phyloP scores from a whole-genome alignment of 2,329 filamentous ascomycete genomes.

The Botryotinia calthae region DNA sequence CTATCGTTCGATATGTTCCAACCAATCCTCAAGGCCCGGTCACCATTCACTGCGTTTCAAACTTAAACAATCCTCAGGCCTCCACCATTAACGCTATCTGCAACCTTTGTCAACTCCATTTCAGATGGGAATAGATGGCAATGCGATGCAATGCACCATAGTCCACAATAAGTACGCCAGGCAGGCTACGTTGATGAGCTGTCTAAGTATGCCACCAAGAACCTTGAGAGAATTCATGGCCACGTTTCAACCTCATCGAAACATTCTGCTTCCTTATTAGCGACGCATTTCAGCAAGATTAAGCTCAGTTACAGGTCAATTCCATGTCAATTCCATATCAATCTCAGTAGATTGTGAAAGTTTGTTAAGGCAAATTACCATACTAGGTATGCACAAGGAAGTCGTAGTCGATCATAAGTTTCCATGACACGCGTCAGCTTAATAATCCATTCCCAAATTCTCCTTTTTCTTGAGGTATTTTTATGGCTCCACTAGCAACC shows the following conservation, averaged over 20 bases:
- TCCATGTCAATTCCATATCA: background rate
- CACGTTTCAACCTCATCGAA: background rate
- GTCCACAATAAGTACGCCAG: background rate
- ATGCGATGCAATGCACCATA: background rate
- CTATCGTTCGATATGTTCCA: background rate
- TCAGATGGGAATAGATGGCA: background rate
- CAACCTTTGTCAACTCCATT: background rate
- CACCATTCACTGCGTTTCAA: background rate
- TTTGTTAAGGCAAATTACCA: background rate
- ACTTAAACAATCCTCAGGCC: background rate
- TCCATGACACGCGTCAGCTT: constrained; percentile 3
- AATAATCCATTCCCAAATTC: background rate
- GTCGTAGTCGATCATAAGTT: background rate
- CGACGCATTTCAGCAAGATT: background rate
- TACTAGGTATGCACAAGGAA: constrained; percentile 3
- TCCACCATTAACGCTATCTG: background rate
- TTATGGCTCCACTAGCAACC: background rate
- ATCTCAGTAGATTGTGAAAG: background rate
- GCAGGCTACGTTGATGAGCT: background rate
- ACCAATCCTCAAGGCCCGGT: background rate
- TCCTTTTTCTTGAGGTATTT: background rate
- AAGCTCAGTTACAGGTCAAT: background rate
- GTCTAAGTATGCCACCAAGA: background rate
- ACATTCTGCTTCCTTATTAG: background rate
- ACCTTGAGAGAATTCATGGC: background rate